Base-by-base conservation (phyloP, 2,329 filamentous ascomycete genomes). In the Neofusicoccum parvum region DNA sequence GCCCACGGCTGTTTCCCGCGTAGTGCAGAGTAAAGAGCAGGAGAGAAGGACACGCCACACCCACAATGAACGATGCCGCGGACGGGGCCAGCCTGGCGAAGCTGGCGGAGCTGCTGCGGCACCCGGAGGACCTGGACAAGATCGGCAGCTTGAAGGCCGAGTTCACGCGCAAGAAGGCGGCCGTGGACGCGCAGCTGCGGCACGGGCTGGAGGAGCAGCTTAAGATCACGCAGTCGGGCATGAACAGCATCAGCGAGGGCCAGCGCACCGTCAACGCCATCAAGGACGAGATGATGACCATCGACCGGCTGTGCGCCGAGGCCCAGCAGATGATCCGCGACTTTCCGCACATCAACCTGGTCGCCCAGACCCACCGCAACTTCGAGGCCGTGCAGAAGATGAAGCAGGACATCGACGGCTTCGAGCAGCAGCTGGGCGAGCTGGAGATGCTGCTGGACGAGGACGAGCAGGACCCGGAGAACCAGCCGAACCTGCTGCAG, bases 201-300 rank as follows among this genome's bases (percentile, higher is more conserved):
- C 88, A 88, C 77, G 94, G 92, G 43, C 86, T 98, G 69, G 89
- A 92, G 72, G 93, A 97, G 74, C 95, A 99, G 83, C 87, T 99
- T 66, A 92, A 97, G 80, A 91, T 94, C 64, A 97, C 95, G 11
- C 94, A 98, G 81, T 87, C 91, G 70, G 95, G 95, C 77, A 97
- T 99, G 89, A 90, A 83, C 69, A 91, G 91, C 68, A 89, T 99
- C 69, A 88, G 87, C 50, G 93, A 97, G 75, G 94, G 94, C 65
- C 94, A 98, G 79, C 91, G 94, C 78, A 92, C 92, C 67, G 92
- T 99, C 41, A 90, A 92, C 75, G 87, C 91, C 72, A 97, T 97
- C 80, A 97, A 96, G 79, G 94, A 98, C 70, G 95, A 99, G 82
- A 95, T 99, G 88, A 93, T 96, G 84, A 96, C 94, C 80, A 98